These are phyloP conservation scores for Vigna mungo DNA, from an alignment of 306 rosid species.

Conservation along the genomic window DNA sequence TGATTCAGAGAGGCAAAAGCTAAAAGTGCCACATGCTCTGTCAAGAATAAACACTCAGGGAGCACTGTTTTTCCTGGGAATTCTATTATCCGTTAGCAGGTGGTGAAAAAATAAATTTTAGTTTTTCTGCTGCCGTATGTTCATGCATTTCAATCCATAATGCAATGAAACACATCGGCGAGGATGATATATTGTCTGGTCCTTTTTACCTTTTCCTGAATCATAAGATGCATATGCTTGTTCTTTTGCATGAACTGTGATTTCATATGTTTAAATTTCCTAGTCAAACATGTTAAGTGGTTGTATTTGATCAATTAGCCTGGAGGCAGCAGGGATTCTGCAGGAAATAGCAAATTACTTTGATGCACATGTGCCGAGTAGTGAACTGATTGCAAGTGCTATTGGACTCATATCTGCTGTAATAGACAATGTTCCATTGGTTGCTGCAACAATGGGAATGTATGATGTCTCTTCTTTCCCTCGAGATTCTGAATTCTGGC, in stretches of 20 bases:
- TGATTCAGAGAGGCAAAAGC: slow-evolving; percentile 90
- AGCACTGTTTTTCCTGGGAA: slow-evolving; percentile 90
- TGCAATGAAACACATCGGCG: neutral
- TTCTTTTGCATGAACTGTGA: slow-evolving; percentile 26
- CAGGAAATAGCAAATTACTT: slow-evolving; percentile 91
- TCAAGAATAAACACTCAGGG: slow-evolving; percentile 97
- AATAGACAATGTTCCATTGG: slow-evolving; percentile 92
- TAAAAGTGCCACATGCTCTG: slow-evolving; percentile 93
- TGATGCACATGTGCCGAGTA: slow-evolving; percentile 70
- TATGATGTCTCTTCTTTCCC: slow-evolving; percentile 79
- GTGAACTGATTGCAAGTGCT: slow-evolving; percentile 75
- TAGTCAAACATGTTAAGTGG: neutral
- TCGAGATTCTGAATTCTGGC: slow-evolving; percentile 96
- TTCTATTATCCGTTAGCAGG: slow-evolving; percentile 95
- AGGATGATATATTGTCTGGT: neutral
- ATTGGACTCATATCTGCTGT: slow-evolving; percentile 88
- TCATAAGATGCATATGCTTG: neutral
- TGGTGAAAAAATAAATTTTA: slow-evolving; percentile 36
- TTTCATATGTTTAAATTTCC: neutral
- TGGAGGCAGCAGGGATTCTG: slow-evolving; percentile 90
- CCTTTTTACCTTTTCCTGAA: neutral
- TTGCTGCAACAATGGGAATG: slow-evolving; percentile 98
- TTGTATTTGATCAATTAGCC: slow-evolving; percentile 53
- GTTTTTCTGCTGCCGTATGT: neutral
- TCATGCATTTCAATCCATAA: neutral